A percentile compares a stretch with the other conserved stretches of the same genome.
Conservation (phyloP, 2,329 filamentous ascomycete species). For the Tolypocladium guangdongense region DNA sequence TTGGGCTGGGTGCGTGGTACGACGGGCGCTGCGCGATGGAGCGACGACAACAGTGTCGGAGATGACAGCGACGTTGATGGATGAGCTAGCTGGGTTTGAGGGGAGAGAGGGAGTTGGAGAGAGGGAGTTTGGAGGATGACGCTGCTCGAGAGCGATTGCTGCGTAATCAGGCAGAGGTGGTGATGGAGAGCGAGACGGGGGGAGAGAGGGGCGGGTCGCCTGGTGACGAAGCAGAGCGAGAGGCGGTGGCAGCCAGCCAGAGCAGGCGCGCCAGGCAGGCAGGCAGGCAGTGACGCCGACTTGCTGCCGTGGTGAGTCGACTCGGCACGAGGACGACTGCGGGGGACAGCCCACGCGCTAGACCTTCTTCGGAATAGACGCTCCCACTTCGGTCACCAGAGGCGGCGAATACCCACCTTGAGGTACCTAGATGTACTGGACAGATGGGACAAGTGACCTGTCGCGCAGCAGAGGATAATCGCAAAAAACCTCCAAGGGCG, state of each 20-base stretch:
- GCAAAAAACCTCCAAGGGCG: too few species aligned
- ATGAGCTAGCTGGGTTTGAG: neutral
- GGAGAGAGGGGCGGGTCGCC: neutral
- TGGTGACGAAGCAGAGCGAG: neutral
- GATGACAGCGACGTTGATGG: neutral
- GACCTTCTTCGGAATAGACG: neutral
- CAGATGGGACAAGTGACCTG: too few species aligned
- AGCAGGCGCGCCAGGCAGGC: neutral
- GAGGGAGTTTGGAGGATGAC: neutral
- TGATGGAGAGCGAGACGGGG: neutral
- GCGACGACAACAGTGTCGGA: neutral
- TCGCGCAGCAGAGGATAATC: too few species aligned
- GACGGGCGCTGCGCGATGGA: neutral
- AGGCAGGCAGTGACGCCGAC: neutral
- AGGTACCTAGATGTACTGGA: too few species aligned
- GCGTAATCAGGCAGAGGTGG: neutral
- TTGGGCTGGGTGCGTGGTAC: constrained; percentile 3
- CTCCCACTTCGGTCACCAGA: neutral
- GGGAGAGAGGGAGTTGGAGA: neutral
- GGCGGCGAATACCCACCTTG: too few species aligned
- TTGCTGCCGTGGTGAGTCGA: neutral
- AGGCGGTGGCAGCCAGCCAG: neutral
- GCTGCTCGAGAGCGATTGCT: neutral
- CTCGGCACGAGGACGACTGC: neutral
- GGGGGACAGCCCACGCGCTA: neutral